Base-by-base conservation (phyloP, 1,139 yeast species). In the Blastobotrys indianensis region DNA sequence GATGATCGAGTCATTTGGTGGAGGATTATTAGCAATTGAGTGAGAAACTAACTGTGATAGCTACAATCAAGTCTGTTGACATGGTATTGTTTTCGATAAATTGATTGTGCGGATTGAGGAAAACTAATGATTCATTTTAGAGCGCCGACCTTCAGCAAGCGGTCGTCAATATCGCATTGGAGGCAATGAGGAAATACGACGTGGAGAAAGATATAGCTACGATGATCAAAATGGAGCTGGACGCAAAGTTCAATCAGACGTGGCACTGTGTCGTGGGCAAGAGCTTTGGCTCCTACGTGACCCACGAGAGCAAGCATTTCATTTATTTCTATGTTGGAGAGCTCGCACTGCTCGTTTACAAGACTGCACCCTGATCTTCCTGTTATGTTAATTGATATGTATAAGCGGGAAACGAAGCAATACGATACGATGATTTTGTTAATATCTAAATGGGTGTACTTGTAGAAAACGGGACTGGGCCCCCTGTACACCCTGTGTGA, bases 191-290 rank as follows among this genome's bases (percentile, higher is more conserved):
- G 9, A 64, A 70, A 47, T 77, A 75, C 51, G 79, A 85, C 2
- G 62, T 74, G 32, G 75, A 73, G 46, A 69, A 68, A 54, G 97
- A 90, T 53, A 74, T 87, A 40, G 97, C 98, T 12, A 80, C 87
- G 0, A 75, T 70, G 52, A 70, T 90, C 54, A 92, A 92, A 69
- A 85, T 85, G 61, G 87, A 82, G 55, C 63, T 81, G 55, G 90
- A 83, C 61, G 67, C 70, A 37, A 63, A 67, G 49, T 83, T 75
- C 57, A 96, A 96, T 1, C 78, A 84, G 39, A 80, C 95, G 20
- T 92, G 98, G 98, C 97, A 92, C 64, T 94, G 88, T 29, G 79
- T 92, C 49, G 97, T 88, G 44, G 99, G 98, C 29, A 80, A 82
- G 64, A 85, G 85, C 59, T 92, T 92, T 67, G 97, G 97, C 3